A percentile compares a stretch with the other conserved stretches of the same genome.
Conservation (phyloP, 1,284 basidiomycete species). For the Schizophyllum commune region DNA sequence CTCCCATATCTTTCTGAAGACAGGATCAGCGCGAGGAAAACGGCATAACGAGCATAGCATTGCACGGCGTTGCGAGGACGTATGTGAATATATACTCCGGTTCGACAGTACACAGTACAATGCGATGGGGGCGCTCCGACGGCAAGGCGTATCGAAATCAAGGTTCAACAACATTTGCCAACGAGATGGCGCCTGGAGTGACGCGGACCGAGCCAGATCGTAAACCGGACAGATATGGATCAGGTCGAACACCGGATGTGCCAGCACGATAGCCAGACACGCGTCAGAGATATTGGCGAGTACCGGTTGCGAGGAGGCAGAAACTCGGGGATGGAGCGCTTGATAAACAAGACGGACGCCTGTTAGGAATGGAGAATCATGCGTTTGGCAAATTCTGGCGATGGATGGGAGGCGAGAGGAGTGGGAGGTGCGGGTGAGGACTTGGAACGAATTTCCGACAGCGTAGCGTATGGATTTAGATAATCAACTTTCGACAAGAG, state of each 20-base stretch:
- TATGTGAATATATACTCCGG: not conserved
- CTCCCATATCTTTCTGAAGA: no score
- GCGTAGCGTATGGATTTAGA: not conserved
- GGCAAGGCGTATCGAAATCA: not conserved
- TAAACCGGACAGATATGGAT: not conserved
- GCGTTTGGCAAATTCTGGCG: no score
- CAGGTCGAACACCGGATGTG: no score
- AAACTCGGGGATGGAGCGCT: not conserved
- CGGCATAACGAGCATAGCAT: not conserved
- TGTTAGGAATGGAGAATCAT: not conserved
- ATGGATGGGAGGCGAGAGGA: no score
- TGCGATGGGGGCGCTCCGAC: not conserved
- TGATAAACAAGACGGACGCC: not conserved
- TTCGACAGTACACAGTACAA: not conserved
- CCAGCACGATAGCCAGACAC: not conserved
- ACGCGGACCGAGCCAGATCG: not conserved
- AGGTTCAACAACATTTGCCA: not conserved
- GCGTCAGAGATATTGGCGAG: not conserved
- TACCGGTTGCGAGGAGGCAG: not conserved
- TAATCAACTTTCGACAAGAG: not conserved
- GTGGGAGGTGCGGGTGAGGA: not conserved
- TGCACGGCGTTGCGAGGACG: not conserved
- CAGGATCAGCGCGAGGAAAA: not conserved
- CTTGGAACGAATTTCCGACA: not conserved
- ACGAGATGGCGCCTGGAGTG: no score